A percentile compares a stretch with the other conserved stretches of the same genome.
Evolutionary conservation across 163 green algal genomes (phyloP).

Genomic region (Coccomyxa subellipsoidea): DNA sequence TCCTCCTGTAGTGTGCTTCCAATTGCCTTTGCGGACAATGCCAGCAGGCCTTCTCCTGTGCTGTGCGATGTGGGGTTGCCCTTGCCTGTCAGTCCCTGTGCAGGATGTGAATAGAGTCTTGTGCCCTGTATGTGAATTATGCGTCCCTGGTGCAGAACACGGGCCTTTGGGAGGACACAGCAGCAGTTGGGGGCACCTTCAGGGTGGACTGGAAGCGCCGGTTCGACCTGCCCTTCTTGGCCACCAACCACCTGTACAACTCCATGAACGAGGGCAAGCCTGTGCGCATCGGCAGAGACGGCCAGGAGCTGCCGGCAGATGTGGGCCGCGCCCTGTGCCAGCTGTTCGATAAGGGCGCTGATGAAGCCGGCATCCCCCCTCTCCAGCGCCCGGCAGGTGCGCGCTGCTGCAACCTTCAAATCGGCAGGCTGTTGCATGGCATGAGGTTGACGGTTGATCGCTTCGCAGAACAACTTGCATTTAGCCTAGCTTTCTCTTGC

Average conservation of each 20-base stretch:
- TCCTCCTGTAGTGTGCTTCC: too few relatives aligned
- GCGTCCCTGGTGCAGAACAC: slow-evolving; percentile 4
- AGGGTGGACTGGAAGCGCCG: slow-evolving; percentile 38
- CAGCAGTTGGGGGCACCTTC: slow-evolving; percentile 29
- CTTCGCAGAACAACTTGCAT: too few relatives aligned
- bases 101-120: too few relatives aligned
- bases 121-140: too few relatives aligned
- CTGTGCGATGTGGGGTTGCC: too few relatives aligned
- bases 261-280: slow-evolving; percentile 49
- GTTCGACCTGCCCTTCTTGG: slow-evolving; percentile 37
- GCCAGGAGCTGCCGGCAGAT: slow-evolving; percentile 37
- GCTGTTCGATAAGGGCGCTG: slow-evolving; percentile 27
- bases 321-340: slow-evolving; percentile 22
- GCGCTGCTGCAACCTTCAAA: not conserved
- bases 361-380: slow-evolving; percentile 12
- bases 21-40: too few relatives aligned
- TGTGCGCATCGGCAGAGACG: slow-evolving; percentile 40
- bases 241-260: slow-evolving; percentile 45
- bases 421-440: too few relatives aligned
- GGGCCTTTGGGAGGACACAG: slow-evolving; percentile 10
- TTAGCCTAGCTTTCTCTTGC: too few relatives aligned
- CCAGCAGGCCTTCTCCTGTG: too few relatives aligned
- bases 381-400: not conserved
- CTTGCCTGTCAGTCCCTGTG: too few relatives aligned
- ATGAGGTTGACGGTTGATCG: too few relatives aligned